Conservation (phyloP, 148 eudicot genomes). For the Dysphania ambrosioides region DNA sequence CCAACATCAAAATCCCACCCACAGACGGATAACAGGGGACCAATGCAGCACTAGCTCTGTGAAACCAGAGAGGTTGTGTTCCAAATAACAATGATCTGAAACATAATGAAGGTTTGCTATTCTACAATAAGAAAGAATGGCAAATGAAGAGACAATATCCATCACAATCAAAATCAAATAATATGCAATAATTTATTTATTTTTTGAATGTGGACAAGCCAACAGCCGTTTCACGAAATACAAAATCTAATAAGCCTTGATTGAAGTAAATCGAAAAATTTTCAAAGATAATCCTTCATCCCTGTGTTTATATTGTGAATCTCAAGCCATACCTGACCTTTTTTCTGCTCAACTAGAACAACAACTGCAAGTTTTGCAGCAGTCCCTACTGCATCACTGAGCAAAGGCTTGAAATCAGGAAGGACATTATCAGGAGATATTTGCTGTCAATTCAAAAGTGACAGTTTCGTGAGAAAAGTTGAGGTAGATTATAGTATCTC, state of each 20-base stretch:
- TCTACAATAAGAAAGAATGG: not conserved
- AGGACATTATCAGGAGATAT: constrained; percentile 58
- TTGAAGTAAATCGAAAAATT: not conserved
- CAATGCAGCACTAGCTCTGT: too few relatives aligned
- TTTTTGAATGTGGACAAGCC: not conserved
- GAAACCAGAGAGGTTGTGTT: too few relatives aligned
- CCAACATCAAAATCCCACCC: too few relatives aligned
- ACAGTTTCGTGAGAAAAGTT: constrained; percentile 7
- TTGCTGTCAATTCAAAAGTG: constrained; percentile 45
- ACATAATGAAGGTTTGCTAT: not conserved
- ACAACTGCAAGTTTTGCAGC: constrained; percentile 69
- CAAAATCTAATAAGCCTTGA: not conserved
- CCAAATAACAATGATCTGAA: too few relatives aligned
- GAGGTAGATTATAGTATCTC: not conserved
- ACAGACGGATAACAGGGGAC: too few relatives aligned
- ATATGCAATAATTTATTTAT: not conserved
- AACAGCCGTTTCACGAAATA: not conserved
- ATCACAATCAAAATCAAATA: not conserved
- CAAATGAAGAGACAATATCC: not conserved
- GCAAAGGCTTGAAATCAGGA: constrained; percentile 45
- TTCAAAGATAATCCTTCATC: not conserved
- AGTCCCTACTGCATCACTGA: constrained; percentile 48
- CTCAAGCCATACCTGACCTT: constrained; percentile 47
- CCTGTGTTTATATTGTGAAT: not conserved
- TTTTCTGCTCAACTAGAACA: constrained; percentile 53